These are phyloP conservation scores for Fagopyrum tataricum DNA, from an alignment of 148 eudicot species.

Conservation along the genomic window DNA sequence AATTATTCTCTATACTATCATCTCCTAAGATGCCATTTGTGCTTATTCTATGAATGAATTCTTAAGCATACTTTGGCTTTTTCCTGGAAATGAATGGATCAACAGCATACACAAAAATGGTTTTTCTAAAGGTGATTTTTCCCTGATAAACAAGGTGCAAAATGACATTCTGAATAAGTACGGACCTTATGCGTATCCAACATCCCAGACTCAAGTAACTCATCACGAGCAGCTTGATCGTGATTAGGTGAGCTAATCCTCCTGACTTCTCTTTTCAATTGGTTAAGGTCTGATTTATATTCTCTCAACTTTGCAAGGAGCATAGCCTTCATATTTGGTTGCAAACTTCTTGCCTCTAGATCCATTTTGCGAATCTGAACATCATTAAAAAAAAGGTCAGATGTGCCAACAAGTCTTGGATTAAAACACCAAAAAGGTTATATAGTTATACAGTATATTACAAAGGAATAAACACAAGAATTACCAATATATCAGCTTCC, in stretches of 20 bases:
- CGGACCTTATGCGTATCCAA: slow-evolving; percentile 50
- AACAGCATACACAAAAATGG: slow-evolving; percentile 1
- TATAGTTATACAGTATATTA: neutral
- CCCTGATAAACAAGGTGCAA: neutral
- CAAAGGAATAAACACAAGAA: neutral
- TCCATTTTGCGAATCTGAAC: slow-evolving; percentile 91
- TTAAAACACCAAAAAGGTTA: neutral
- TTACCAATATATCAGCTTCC: slow-evolving; percentile 90
- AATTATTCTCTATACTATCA: neutral
- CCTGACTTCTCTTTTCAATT: slow-evolving; percentile 71
- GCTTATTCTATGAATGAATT: neutral
- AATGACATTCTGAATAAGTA: slow-evolving; percentile 2
- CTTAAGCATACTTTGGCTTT: neutral
- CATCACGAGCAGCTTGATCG: slow-evolving; percentile 58
- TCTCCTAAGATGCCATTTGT: neutral
- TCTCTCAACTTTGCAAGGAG: slow-evolving; percentile 90
- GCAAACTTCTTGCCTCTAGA: slow-evolving; percentile 92
- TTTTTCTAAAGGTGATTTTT: neutral
- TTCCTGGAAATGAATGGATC: neutral
- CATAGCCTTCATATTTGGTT: slow-evolving; percentile 77
- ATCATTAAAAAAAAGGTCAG: slow-evolving; percentile 12
- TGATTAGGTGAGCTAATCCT: slow-evolving; percentile 44
- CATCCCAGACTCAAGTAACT: slow-evolving; percentile 67
- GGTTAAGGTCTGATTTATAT: slow-evolving; percentile 73
- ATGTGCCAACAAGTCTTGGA: slow-evolving; percentile 7